phyloP scores from a whole-genome alignment of 768 basidiomycete species.

The Hortiboletus flavorubellus region DNA sequence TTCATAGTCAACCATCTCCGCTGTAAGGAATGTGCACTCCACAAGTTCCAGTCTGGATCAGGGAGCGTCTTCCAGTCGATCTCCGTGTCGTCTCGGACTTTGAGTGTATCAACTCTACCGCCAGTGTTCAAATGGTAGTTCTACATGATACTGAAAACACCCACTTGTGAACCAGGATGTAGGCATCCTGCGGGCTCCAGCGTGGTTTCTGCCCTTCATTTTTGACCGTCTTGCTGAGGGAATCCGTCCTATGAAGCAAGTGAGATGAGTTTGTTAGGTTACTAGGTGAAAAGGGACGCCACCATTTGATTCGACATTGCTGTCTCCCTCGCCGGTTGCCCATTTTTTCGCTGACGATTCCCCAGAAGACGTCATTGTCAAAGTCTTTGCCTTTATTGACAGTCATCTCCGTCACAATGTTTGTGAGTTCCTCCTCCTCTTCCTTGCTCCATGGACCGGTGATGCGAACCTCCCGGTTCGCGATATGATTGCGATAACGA shows the following conservation, averaged over 20 bases:
- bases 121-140: neutral
- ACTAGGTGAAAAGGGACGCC: slow-evolving; percentile 6
- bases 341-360: slow-evolving; percentile 72
- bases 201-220: slow-evolving; percentile 66
- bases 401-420: slow-evolving; percentile 74
- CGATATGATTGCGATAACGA: slow-evolving; percentile 80
- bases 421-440: slow-evolving; percentile 72
- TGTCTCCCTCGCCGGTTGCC: slow-evolving; percentile 71
- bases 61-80: slow-evolving; percentile 80
- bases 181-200: slow-evolving; percentile 75
- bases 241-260: slow-evolving; percentile 59
- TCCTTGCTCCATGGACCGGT: slow-evolving; percentile 74
- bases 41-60: slow-evolving; percentile 77
- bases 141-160: neutral
- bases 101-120: slow-evolving; percentile 65
- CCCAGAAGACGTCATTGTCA: slow-evolving; percentile 84
- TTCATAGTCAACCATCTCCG: slow-evolving; percentile 83
- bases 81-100: slow-evolving; percentile 76
- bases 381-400: slow-evolving; percentile 65
- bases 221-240: slow-evolving; percentile 67
- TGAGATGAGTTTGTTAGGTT: neutral
- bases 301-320: slow-evolving; percentile 90
- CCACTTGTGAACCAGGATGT: slow-evolving; percentile 79
- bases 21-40: slow-evolving; percentile 79
- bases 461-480: slow-evolving; percentile 59